Evolutionary conservation across 495 filamentous ascomycete genomes (phyloP).

Genomic region (Symbiotaphrina buchneri): DNA sequence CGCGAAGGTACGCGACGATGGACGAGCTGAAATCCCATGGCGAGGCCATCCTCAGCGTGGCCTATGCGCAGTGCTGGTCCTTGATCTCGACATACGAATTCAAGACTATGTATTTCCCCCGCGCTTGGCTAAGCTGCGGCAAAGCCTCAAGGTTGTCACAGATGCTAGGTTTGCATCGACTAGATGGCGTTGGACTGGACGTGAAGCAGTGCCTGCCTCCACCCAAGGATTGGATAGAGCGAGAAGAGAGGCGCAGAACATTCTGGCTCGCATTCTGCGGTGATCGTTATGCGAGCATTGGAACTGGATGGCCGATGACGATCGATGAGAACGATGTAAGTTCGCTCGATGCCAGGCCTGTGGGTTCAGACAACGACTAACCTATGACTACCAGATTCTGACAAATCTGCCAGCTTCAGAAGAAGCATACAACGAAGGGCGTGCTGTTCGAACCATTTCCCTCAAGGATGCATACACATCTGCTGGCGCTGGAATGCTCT

Average conservation of each 20-base stretch:
- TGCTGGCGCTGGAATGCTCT: constrained; percentile 43
- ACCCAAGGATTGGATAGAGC: constrained; percentile 79
- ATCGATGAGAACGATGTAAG: constrained; percentile 77
- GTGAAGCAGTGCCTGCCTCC: constrained; percentile 80
- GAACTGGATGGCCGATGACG: constrained; percentile 90
- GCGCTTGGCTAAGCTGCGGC: constrained; percentile 86
- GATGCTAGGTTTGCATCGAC: constrained; percentile 84
- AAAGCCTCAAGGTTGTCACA: constrained; percentile 51
- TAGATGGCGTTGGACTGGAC: constrained; percentile 71
- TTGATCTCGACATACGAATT: constrained; percentile 76
- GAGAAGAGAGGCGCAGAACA: constrained; percentile 72
- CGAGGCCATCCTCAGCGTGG: constrained; percentile 62
- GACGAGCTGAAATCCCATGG: constrained; percentile 90
- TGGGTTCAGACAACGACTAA: neutral
- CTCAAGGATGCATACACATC: constrained; percentile 53
- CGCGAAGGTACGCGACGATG: constrained; percentile 71
- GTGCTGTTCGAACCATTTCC: constrained; percentile 40
- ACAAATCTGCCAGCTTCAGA: constrained; percentile 71
- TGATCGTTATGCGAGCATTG: constrained; percentile 88
- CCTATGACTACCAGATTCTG: constrained; percentile 27
- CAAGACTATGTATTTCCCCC: constrained; percentile 92
- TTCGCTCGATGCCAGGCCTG: constrained; percentile 2
- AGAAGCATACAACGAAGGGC: constrained; percentile 68
- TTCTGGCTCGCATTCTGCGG: constrained; percentile 88
- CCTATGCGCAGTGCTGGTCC: constrained; percentile 62